Evolutionary conservation across 208 protist genomes (phyloP), one percentile per base, ranked within the genome.

Genomic region (Wallacemonas sp.): DNA sequence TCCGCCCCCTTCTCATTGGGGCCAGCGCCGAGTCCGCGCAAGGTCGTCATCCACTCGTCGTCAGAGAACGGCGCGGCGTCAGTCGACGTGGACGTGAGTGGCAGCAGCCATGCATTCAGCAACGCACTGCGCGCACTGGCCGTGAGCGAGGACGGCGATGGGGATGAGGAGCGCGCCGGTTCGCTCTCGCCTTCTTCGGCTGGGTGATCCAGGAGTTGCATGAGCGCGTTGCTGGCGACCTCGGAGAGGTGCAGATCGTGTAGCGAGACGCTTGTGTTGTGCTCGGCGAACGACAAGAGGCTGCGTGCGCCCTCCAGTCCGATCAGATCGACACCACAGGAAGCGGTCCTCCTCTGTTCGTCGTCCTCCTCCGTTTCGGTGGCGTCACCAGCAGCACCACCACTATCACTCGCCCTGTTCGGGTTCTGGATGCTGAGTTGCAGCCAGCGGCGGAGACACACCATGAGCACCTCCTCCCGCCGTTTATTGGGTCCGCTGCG

Each of bases 401-500:
- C n/a, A n/a, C n/a, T n/a, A n/a, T n/a, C n/a, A n/a, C n/a, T n/a
- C n/a, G n/a, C n/a, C n/a, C n/a, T n/a, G n/a, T n/a, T n/a, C 9
- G 54, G 34, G 8, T 54, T 9, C 11, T 12, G 36, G 41, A 84
- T 76, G 36, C 68, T 68, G 3, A 92, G 54, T 19, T 86, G 76
- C 3, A 85, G 80, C 71, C 83, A 87, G 8, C 85, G 80, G 4
- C 82, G 85, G 33, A 92, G 47, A 34, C 76, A 88, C 14, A 76
- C 79, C 33, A 86, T 34, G 57, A 87, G 71, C 30, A 80, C 68
- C 32, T 74, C 62, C 33, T 88, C 82, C 9, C 23, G 5, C 2
- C 52, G 52, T 21, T 11, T 30, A 17, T 9, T 41, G 36, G 9
- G 36, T 6, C 36, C 36, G 36, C 14, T 41, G 36, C 36, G 6